phyloP scores from a whole-genome alignment of 164 flowering plant species.

The Tinospora cordifolia region DNA sequence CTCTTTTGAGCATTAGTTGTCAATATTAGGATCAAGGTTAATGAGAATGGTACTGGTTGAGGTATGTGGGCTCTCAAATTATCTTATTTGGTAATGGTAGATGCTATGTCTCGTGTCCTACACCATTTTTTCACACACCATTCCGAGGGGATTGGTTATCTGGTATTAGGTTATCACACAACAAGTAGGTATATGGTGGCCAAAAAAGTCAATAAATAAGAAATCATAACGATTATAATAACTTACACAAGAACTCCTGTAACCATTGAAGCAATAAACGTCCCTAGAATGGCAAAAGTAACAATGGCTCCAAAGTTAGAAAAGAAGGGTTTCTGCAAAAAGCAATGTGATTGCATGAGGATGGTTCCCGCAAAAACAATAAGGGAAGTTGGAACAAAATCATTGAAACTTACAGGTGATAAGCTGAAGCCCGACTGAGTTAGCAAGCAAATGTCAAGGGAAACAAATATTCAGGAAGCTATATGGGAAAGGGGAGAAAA shows the following conservation, averaged over 20 bases:
- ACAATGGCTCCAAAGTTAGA: slow-evolving; percentile 97
- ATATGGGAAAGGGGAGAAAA: background rate
- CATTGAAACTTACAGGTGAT: slow-evolving; percentile 71
- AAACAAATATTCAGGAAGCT: slow-evolving; percentile 18
- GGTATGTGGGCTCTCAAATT: no score
- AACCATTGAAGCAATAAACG: slow-evolving; percentile 81
- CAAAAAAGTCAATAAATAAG: slow-evolving; percentile 3
- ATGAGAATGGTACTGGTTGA: no score
- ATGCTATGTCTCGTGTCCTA: no score
- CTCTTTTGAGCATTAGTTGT: no score
- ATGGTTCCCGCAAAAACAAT: background rate
- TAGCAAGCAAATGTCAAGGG: slow-evolving; percentile 44
- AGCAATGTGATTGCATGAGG: slow-evolving; percentile 2
- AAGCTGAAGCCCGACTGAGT: slow-evolving; percentile 98
- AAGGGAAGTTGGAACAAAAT: background rate
- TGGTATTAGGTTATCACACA: no score
- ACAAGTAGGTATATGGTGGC: background rate
- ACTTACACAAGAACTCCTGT: slow-evolving; percentile 88
- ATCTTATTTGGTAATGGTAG: no score
- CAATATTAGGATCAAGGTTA: no score
- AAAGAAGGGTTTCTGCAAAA: slow-evolving; percentile 88
- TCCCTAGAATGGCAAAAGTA: slow-evolving; percentile 91
- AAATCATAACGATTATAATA: no score
- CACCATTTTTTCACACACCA: no score
- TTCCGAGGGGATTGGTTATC: no score